Percentiles rank a stretch among this genome's conserved stretches.
Evolutionary conservation across 257 asterid genomes (phyloP).

Genomic region (Solanum ahanhuiri): DNA sequence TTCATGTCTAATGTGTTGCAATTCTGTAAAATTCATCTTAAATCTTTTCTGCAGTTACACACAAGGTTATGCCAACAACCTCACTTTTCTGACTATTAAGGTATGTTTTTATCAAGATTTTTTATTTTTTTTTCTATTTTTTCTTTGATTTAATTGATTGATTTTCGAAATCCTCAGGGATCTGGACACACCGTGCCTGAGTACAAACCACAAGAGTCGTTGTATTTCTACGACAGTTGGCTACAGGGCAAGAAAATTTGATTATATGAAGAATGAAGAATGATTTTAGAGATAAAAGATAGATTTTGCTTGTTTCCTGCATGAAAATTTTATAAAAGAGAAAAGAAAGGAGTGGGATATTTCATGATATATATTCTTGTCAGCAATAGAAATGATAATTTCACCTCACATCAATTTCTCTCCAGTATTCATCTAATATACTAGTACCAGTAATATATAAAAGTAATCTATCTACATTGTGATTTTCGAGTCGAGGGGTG

Average conservation of each 20-base stretch:
- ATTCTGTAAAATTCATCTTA: background rate
- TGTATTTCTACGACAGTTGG: constrained; percentile 64
- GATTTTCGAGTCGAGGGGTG: background rate
- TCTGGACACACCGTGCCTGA: constrained; percentile 94
- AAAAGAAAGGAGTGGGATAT: background rate
- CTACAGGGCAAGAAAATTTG: constrained; percentile 44
- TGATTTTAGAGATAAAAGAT: background rate
- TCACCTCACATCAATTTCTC: background rate
- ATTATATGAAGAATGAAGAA: background rate
- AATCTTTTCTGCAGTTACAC: constrained; percentile 32
- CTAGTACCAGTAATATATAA: background rate
- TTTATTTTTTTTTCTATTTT: background rate
- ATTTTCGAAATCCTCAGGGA: constrained; percentile 37
- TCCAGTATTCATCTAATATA: background rate
- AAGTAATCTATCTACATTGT: background rate
- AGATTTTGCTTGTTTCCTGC: background rate
- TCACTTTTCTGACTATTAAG: constrained; percentile 79
- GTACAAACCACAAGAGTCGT: constrained; percentile 80
- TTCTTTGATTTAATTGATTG: background rate
- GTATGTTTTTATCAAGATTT: constrained; percentile 18
- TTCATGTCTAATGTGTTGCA: background rate
- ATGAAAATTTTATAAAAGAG: background rate
- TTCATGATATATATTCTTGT: background rate
- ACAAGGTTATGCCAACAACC: constrained; percentile 72
- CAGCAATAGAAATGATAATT: background rate